Evolutionary conservation across 371 early-diverging fungal genomes (phyloP).

Genomic region (Cokeromyces recurvatus): DNA sequence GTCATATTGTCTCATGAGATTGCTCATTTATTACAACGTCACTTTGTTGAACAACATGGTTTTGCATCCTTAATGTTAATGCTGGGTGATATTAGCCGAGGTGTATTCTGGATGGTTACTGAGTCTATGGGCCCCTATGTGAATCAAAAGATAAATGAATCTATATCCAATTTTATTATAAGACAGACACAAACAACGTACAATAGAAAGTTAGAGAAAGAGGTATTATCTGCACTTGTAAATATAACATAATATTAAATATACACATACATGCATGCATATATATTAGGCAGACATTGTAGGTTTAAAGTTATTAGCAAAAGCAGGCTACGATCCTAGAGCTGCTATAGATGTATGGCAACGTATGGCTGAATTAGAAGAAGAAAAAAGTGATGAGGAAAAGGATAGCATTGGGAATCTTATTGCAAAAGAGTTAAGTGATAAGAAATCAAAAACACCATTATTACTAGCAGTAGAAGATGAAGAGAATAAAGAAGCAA

Average conservation of each 20-base stretch:
- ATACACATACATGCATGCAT: not conserved
- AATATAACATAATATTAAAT: not conserved
- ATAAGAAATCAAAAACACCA: not conserved
- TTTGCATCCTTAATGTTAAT: slow-evolving; percentile 41
- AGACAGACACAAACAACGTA: slow-evolving; percentile 36
- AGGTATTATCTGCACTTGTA: slow-evolving; percentile 11
- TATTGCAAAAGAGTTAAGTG: not conserved
- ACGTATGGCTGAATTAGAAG: slow-evolving; percentile 30
- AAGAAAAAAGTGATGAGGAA: not conserved
- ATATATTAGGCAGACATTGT: slow-evolving; percentile 22
- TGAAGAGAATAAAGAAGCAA: slow-evolving; percentile 14
- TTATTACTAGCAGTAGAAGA: slow-evolving; percentile 1
- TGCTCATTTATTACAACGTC: slow-evolving; percentile 58
- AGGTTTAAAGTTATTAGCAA: slow-evolving; percentile 49
- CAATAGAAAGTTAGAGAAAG: slow-evolving; percentile 38
- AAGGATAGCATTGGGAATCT: not conserved
- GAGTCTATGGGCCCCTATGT: slow-evolving; percentile 46
- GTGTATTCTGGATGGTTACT: slow-evolving; percentile 44
- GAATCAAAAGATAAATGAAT: slow-evolving; percentile 44
- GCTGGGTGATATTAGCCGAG: slow-evolving; percentile 43
- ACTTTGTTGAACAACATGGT: slow-evolving; percentile 59
- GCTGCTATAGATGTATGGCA: slow-evolving; percentile 46
- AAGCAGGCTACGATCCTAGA: slow-evolving; percentile 51
- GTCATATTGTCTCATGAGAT: slow-evolving; percentile 61
- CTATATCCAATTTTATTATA: slow-evolving; percentile 25